These are phyloP conservation scores for Isabelozyma rhagii DNA, from an alignment of 805 yeast species.

Conservation along the genomic window DNA sequence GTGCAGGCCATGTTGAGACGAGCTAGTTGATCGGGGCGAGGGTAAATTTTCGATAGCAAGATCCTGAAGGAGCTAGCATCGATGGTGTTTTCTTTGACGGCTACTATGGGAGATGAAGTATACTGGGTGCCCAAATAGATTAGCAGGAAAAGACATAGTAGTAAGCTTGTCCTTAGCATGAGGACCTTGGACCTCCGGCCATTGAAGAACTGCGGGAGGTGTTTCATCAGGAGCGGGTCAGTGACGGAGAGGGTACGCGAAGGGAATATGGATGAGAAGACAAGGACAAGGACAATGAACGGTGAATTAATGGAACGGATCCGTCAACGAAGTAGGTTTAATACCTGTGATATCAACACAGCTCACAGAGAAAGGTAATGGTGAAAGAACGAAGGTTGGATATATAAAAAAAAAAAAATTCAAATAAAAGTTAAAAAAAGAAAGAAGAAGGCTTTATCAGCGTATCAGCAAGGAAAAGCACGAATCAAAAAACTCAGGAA, in stretches of 20 bases:
- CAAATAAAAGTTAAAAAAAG: no score
- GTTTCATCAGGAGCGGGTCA: neutral
- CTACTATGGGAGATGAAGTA: neutral
- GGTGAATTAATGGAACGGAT: no score
- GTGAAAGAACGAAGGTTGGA: no score
- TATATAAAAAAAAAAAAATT: no score
- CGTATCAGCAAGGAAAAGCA: no score
- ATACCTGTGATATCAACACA: no score
- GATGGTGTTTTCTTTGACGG: neutral
- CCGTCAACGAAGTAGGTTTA: no score
- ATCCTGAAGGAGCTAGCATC: neutral
- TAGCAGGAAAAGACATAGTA: neutral
- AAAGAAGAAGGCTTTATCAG: no score
- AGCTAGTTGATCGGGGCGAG: neutral
- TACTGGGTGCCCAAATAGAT: neutral
- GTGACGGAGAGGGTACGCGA: neutral
- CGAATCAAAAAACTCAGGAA: no score
- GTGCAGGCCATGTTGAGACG: neutral
- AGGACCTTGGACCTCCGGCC: neutral
- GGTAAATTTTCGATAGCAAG: neutral
- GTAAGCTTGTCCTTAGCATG: neutral
- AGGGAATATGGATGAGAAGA: neutral
- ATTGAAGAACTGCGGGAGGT: neutral
- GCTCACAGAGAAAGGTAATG: no score
- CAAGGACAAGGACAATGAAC: neutral